Evolutionary conservation across 371 early-diverging fungal species (phyloP).

Genomic region (Mucor racemosus): DNA sequence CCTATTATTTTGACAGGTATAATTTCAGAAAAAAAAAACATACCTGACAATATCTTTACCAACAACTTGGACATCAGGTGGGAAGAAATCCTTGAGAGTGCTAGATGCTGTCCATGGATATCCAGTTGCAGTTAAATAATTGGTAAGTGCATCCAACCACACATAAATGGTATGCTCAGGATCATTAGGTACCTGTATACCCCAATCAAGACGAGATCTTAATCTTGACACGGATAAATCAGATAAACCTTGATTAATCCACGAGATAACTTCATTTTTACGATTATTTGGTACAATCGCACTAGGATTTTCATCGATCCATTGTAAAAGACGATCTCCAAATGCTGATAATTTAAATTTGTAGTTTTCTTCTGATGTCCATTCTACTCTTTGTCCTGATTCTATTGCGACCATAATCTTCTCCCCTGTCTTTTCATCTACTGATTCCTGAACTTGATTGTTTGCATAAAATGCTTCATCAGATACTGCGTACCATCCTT

Average conservation of each 20-base stretch:
- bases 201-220: slow-evolving; percentile 84
- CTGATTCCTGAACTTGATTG: slow-evolving; percentile 73
- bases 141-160: slow-evolving; percentile 96
- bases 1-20: not conserved
- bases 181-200: slow-evolving; percentile 92
- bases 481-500: slow-evolving; percentile 96
- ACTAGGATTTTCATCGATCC: slow-evolving; percentile 67
- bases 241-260: slow-evolving; percentile 54
- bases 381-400: slow-evolving; percentile 86
- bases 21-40: not conserved
- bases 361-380: slow-evolving; percentile 93
- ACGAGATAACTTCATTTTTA: slow-evolving; percentile 64
- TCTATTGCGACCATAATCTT: slow-evolving; percentile 72
- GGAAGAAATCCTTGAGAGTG: slow-evolving; percentile 58
- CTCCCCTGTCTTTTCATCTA: slow-evolving; percentile 62
- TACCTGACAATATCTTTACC: slow-evolving; percentile 95
- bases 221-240: slow-evolving; percentile 93
- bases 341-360: slow-evolving; percentile 83
- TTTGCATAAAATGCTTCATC: slow-evolving; percentile 93
- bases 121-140: slow-evolving; percentile 89
- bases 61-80: slow-evolving; percentile 84
- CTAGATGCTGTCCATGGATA: slow-evolving; percentile 68
- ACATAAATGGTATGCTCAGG: slow-evolving; percentile 92
- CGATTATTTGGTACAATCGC: slow-evolving; percentile 70
- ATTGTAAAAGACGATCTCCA: slow-evolving; percentile 60